Conservation (phyloP, 202 grass and related monocot species). For the Setaria italica region DNA sequence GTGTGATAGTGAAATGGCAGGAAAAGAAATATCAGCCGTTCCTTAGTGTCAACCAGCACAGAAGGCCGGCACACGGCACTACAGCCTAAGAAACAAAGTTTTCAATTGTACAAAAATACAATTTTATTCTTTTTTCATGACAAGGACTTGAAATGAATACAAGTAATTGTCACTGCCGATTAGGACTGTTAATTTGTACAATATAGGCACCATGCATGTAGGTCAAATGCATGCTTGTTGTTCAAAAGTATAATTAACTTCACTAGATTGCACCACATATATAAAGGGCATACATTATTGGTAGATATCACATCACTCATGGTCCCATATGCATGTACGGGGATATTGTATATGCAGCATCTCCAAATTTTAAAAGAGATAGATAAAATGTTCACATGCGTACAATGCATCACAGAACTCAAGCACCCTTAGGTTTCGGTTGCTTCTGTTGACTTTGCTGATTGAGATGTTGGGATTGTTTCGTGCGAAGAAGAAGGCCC, state of each 20-base stretch:
- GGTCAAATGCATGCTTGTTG: conserved; percentile 25
- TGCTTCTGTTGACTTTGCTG: conserved; percentile 53
- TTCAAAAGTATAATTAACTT: neutral
- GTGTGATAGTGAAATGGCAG: conserved; percentile 51
- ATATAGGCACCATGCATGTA: neutral
- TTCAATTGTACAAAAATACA: conserved; percentile 19
- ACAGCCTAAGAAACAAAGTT: conserved; percentile 24
- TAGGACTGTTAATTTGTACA: conserved; percentile 40
- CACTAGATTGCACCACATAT: conserved; percentile 15
- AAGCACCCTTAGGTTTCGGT: conserved; percentile 44
- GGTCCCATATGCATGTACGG: conserved; percentile 13
- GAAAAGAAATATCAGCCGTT: conserved; percentile 2
- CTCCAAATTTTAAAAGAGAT: neutral
- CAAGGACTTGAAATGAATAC: conserved; percentile 21
- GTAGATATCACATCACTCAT: conserved; percentile 37
- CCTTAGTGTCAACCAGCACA: conserved; percentile 33
- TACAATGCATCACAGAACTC: conserved; percentile 46
- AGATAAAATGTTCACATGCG: conserved; percentile 34
- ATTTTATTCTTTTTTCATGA: conserved; percentile 49
- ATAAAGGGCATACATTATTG: neutral
- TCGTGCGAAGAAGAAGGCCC: conserved; percentile 1
- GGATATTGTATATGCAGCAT: neutral
- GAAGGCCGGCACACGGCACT: conserved; percentile 53
- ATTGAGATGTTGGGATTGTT: conserved; percentile 53
- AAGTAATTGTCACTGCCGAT: conserved; percentile 21